Evolutionary conservation across 176 grass and related monocot genomes (phyloP), one percentile per base, ranked within the genome.

Genomic region (Paspalum vaginatum): DNA sequence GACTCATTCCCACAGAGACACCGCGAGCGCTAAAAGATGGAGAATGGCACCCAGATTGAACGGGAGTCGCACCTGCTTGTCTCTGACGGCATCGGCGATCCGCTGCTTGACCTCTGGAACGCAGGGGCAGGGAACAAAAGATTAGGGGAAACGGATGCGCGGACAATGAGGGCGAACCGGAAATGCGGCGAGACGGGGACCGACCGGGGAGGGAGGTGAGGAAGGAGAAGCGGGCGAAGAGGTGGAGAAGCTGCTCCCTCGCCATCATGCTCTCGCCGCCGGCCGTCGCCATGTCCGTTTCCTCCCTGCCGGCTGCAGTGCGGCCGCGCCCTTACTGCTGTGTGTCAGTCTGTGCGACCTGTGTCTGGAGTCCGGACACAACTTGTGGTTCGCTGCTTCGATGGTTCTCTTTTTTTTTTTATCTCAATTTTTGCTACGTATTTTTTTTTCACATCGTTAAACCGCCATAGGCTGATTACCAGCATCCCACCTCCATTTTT

Each of bases 141-240:
- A 67, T 73, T 85, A 79, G 54, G 9, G 42, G 12, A 74, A 48
- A 17, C 40, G 39, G 42, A 38, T 55, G 37, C 17, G 14, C 4
- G 2, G 24, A 3, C 2, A 18, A 70, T 38, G 43, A 3, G 43
- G 20, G 67, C 15, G 59, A 61, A 75, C 4, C 9, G n/a, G 32
- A 3, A 79, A 67, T 42, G 27, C 48, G 0, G 58, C 5, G 11
- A 61, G 60, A 40, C 26, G 56, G 52, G 40, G 17, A 67, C 9
- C 2, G 14, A 96, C 93, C 83, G 13, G 90, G 93, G 64, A 86
- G 90, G 58, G 90, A 92, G 53, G 79, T 85, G 61, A 92, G 72
- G 79, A 73, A 88, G 56, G 79, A 90, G 76, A 97, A 97, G 67
- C 93, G 85, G 18, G 85, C 48, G 85, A 97, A 92, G 60, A 92